A percentile compares a stretch with the other conserved stretches of the same genome.
phyloP scores from a whole-genome alignment of 352 stramenopile genomes.

The Globisporangium spiculum region DNA sequence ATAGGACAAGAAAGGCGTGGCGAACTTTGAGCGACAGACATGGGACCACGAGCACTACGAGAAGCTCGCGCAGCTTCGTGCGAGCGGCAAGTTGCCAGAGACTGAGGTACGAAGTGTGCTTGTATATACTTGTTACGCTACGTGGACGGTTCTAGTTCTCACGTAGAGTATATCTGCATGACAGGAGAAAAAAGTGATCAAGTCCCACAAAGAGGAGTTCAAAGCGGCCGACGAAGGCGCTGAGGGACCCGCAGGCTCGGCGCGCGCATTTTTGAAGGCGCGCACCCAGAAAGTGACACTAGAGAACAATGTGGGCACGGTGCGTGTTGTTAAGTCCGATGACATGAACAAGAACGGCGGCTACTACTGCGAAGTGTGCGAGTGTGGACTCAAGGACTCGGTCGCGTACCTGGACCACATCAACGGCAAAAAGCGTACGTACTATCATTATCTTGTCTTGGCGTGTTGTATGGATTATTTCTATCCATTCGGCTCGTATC shows the following conservation, averaged over 20 bases:
- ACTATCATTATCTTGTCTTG: background rate
- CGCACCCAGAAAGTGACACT: constrained; percentile 74
- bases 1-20: constrained; percentile 68
- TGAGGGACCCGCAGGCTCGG: constrained; percentile 56
- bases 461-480: background rate
- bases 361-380: constrained; percentile 93
- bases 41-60: constrained; percentile 81
- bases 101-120: constrained; percentile 31
- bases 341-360: constrained; percentile 76
- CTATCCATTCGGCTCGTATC: background rate
- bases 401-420: constrained; percentile 94
- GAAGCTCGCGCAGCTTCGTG: constrained; percentile 71
- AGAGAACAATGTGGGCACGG: constrained; percentile 80
- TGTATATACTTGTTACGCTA: background rate
- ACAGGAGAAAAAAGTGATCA: constrained; percentile 68
- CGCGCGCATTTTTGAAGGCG: constrained; percentile 77
- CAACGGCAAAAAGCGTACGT: constrained; percentile 93
- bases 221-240: constrained; percentile 60
- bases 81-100: constrained; percentile 59
- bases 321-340: constrained; percentile 85
- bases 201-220: constrained; percentile 76
- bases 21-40: constrained; percentile 81
- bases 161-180: background rate
- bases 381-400: constrained; percentile 90
- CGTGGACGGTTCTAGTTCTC: background rate